phyloP scores from a whole-genome alignment of 208 protist genomes.

The Trypanosoma boissoni region DNA sequence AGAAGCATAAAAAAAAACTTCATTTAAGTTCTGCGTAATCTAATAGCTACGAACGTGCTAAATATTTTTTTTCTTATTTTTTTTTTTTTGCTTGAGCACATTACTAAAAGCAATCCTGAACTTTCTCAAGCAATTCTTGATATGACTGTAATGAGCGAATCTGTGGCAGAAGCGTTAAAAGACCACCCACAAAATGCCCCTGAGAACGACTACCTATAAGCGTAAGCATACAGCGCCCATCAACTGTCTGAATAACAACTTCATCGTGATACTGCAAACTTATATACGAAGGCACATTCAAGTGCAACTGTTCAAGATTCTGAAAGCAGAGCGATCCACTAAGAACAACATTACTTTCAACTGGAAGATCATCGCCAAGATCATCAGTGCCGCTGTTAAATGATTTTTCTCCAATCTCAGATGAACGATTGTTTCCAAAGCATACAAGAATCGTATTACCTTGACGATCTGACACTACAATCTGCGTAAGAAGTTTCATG shows the following conservation, averaged over 20 bases:
- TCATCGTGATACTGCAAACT: conserved; percentile 82
- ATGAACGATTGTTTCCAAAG: conserved; percentile 30
- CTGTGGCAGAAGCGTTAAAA: conserved; percentile 70
- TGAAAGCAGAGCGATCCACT: conserved; percentile 77
- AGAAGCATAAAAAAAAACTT: conserved; percentile 1
- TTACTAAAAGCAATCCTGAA: conserved; percentile 28
- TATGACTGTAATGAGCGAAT: conserved; percentile 37
- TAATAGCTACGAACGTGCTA: too few species aligned
- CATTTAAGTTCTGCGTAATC: not conserved
- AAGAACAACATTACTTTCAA: conserved; percentile 81
- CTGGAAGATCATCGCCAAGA: conserved; percentile 17
- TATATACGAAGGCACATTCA: conserved; percentile 67
- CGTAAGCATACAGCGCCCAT: conserved; percentile 62
- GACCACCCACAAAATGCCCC: conserved; percentile 73
- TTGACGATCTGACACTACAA: conserved; percentile 77
- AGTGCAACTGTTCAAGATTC: conserved; percentile 72
- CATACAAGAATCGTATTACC: conserved; percentile 79
- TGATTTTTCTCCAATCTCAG: not conserved
- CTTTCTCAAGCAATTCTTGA: conserved; percentile 21
- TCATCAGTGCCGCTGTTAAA: not conserved
- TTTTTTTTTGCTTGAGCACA: not conserved
- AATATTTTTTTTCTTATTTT: too few species aligned
- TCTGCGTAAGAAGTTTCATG: conserved; percentile 71
- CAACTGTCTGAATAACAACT: conserved; percentile 71
- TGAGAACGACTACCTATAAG: conserved; percentile 75